Percentiles rank a stretch among this genome's conserved stretches.
These are phyloP conservation scores for Bonia amplexicaulis DNA, from an alignment of 176 grass and related monocot species.

Conservation along the genomic window DNA sequence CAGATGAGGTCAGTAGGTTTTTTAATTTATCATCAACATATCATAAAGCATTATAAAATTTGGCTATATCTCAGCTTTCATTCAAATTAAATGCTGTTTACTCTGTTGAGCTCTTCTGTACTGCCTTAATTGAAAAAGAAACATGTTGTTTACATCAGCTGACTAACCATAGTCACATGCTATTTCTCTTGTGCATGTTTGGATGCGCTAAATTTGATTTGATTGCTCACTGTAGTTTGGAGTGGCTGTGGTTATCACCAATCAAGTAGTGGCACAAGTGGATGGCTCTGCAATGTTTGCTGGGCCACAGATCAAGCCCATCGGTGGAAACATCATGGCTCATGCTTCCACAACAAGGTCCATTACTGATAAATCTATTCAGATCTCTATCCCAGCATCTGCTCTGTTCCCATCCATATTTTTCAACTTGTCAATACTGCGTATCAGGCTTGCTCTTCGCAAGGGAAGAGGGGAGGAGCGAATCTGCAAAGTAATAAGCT, in stretches of 20 bases:
- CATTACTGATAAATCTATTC: not conserved
- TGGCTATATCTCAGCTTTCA: not conserved
- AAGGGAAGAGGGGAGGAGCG: constrained; percentile 90
- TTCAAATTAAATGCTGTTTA: not conserved
- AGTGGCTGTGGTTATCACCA: constrained; percentile 92
- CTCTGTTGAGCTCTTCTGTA: not conserved
- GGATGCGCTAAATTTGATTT: not conserved
- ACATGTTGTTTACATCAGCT: not conserved
- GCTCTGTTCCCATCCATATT: not conserved
- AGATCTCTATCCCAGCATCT: not conserved
- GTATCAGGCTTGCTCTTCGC: constrained; percentile 71
- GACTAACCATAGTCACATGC: not conserved
- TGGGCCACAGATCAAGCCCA: constrained; percentile 85
- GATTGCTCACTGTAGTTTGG: constrained; percentile 59
- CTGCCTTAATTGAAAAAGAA: not conserved
- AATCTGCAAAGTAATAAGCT: constrained; percentile 86
- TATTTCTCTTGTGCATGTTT: not conserved
- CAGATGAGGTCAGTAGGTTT: constrained; percentile 60
- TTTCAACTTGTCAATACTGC: not conserved
- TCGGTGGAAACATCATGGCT: constrained; percentile 93
- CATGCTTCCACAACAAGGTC: constrained; percentile 93
- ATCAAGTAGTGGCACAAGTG: constrained; percentile 98
- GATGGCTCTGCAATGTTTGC: constrained; percentile 95
- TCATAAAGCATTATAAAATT: not conserved
- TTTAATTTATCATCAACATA: not conserved